Conservation (phyloP, 306 rosid genomes). For the Carpinus fangiana region DNA sequence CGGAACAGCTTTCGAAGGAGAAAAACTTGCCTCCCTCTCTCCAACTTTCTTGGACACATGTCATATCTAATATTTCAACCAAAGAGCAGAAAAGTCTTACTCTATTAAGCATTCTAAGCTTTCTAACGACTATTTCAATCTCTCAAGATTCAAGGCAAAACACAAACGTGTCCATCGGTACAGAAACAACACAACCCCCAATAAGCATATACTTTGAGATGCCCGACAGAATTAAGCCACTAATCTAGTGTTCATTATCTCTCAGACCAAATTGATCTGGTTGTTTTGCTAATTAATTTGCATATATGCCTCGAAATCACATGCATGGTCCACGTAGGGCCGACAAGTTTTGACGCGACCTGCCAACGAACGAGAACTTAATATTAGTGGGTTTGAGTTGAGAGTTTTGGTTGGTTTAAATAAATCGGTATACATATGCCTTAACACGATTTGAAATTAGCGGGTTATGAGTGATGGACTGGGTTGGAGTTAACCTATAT, state of each 20-base stretch:
- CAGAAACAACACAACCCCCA: background rate
- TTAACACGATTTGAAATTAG: no score
- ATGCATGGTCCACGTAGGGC: background rate
- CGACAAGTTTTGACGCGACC: no score
- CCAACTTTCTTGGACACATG: slow-evolving; percentile 50
- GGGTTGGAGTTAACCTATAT: no score
- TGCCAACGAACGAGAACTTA: no score
- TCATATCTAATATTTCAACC: slow-evolving; percentile 20
- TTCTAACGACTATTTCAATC: slow-evolving; percentile 18
- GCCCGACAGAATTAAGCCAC: background rate
- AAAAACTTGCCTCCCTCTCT: slow-evolving; percentile 20
- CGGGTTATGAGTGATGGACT: no score
- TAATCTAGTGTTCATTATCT: no score
- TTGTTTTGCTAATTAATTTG: no score
- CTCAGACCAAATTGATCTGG: no score
- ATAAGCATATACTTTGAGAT: background rate
- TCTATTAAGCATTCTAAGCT: slow-evolving; percentile 13
- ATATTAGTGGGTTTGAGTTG: no score
- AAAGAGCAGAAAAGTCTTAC: slow-evolving; percentile 26
- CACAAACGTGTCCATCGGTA: background rate
- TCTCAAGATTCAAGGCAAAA: background rate
- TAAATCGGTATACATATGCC: no score
- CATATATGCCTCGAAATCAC: background rate
- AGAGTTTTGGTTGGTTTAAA: no score
- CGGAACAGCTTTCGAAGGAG: slow-evolving; percentile 15